Base-by-base conservation (phyloP, 2,329 filamentous ascomycete genomes). In the Diaporthe destruens region DNA sequence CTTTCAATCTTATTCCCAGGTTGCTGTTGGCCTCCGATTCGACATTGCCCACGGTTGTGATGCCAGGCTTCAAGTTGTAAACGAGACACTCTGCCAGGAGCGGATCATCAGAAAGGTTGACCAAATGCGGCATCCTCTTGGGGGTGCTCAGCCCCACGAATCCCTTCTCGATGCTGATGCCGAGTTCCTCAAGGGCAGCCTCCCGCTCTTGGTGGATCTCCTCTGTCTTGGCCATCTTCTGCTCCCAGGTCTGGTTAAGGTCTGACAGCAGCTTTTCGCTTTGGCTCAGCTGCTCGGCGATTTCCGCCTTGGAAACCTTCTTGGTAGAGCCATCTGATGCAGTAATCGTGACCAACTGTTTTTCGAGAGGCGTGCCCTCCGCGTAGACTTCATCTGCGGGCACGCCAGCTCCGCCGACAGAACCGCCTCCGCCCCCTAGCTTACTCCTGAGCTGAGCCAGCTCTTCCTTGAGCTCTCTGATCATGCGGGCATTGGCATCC, bases 61-160 rank as follows among this genome's bases (percentile, higher is more conserved):
- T 93, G 42, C 96, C 96, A 8, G 96, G 96, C 82, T 99, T 99
- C 77, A 99, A 89, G 79, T 99, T 99, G 85, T 99, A 99, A 51
- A 99, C 94, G 72, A 99, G 86, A 83, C 96, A 99, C 84, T 99
- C 96, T 6, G 96, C 95, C 56, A 99, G 88, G 42, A 99, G 87
- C 11, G 96, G 96, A 79, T 96, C 94, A 80, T 96, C 94, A n/a
- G 95, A 98, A 77, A 99, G 84, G 81, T 99, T 99, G 83, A 99
- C 96, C 83, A 99, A 85, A 90, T 99, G 96, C 11, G 96, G 96
- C 94, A 98, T 99, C 84, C 98, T 98, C 85, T 99, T 99, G 0
- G 96, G 96, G 25, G 95, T 98, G 74, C 94, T 96, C 74, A 99
- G 86, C 18, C 96, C 96, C 74, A 99, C 92, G 79, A 98, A 98